phyloP scores from a whole-genome alignment of 108 stramenopile genomes.

The Nannochloropsis oceanica region DNA sequence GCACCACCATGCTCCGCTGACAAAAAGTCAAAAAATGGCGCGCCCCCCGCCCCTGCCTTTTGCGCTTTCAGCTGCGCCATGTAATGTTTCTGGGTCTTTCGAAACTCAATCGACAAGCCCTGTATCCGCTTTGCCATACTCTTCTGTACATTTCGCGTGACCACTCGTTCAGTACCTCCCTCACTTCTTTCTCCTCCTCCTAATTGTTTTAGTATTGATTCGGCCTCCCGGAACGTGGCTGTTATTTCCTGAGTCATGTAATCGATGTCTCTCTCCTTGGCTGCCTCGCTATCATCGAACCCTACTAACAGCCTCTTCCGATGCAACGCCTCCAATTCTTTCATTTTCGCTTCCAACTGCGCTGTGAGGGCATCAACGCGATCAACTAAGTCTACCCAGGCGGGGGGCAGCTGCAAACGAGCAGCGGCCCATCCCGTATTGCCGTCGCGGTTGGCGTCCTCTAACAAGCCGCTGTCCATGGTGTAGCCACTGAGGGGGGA shows the following conservation, averaged over 20 bases:
- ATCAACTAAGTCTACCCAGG: conserved; percentile 47
- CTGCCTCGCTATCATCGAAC: conserved; percentile 49
- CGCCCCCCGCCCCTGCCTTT: conserved; percentile 29
- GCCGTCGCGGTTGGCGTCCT: background rate
- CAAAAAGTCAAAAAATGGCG: background rate
- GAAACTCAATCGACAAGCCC: conserved; percentile 68
- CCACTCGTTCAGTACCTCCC: background rate
- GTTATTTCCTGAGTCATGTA: conserved; percentile 47
- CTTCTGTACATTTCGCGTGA: conserved; percentile 39
- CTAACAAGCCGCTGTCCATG: background rate
- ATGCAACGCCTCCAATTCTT: conserved; percentile 63
- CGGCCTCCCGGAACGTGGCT: conserved; percentile 68
- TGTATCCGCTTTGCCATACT: conserved; percentile 87
- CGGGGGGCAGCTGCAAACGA: conserved; percentile 35
- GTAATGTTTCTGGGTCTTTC: conserved; percentile 85
- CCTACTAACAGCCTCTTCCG: conserved; percentile 61
- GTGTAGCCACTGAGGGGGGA: background rate
- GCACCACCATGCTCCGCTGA: conserved; percentile 23
- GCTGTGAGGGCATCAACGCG: conserved; percentile 19
- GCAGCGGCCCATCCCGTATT: conserved; percentile 18
- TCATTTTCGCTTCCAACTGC: conserved; percentile 27
- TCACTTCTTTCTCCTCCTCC: conserved; percentile 24
- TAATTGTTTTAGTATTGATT: conserved; percentile 29
- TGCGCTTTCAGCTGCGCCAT: conserved; percentile 72
- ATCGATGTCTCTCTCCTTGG: conserved; percentile 75